Percentiles rank a stretch among this genome's conserved stretches.
Conservation (phyloP, 805 yeast species). For the Kodamaea neixiangensis region DNA sequence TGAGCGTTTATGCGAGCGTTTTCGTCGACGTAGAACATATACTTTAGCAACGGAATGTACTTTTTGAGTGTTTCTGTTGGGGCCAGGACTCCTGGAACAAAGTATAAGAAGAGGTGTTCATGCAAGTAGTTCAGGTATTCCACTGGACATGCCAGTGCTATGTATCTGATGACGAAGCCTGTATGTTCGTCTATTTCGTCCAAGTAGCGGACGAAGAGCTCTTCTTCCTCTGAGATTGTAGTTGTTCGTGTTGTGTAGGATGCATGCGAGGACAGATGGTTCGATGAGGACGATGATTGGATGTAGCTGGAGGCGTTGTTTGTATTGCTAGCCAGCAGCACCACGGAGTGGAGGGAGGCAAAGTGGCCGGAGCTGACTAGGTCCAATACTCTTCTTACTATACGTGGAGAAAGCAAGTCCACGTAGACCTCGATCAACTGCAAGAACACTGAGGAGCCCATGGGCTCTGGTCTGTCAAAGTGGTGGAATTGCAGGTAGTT, state of each 20-base stretch:
- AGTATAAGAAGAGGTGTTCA: conserved; percentile 26
- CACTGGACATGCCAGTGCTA: conserved; percentile 39
- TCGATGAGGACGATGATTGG: conserved; percentile 8
- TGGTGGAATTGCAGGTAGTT: conserved; percentile 31
- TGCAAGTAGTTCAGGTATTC: conserved; percentile 31
- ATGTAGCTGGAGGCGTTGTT: conserved; percentile 23
- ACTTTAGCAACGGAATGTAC: conserved; percentile 38
- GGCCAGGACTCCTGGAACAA: conserved; percentile 6
- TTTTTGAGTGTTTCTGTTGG: conserved; percentile 30
- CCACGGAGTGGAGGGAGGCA: neutral
- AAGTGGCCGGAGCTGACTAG: conserved; percentile 17
- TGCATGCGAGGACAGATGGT: conserved; percentile 2
- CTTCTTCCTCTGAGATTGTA: conserved; percentile 7
- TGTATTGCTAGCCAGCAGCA: conserved; percentile 13
- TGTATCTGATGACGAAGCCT: conserved; percentile 32
- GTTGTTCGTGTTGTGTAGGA: conserved; percentile 3
- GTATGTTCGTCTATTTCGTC: conserved; percentile 36
- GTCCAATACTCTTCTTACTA: conserved; percentile 29
- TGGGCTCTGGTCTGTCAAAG: conserved; percentile 30
- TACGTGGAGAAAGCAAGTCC: conserved; percentile 30
- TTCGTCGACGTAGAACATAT: conserved; percentile 28
- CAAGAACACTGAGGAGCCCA: conserved; percentile 19
- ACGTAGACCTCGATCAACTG: conserved; percentile 31
- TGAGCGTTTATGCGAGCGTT: conserved; percentile 25
- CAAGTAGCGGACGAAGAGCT: conserved; percentile 13